phyloP scores from a whole-genome alignment of 768 basidiomycete genomes.

The Pulveroboletus sp. region DNA sequence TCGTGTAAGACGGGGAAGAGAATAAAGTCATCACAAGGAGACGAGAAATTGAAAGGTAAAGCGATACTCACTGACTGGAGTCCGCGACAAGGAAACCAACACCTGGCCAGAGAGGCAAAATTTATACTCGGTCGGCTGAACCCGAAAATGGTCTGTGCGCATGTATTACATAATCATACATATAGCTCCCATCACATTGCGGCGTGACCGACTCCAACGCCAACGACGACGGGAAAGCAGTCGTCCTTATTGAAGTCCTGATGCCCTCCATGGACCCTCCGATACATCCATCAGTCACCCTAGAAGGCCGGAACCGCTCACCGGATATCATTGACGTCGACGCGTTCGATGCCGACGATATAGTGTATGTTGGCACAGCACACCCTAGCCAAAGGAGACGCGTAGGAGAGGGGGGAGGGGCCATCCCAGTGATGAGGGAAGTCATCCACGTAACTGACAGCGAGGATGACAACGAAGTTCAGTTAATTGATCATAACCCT shows the following conservation, averaged over 20 bases:
- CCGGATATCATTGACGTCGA: conserved; percentile 44
- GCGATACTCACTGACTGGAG: conserved; percentile 13
- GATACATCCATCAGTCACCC: neutral
- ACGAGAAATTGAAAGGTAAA: neutral
- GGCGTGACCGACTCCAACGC: conserved; percentile 10
- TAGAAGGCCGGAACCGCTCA: conserved; percentile 14
- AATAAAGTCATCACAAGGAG: conserved; percentile 62
- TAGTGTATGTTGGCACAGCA: conserved; percentile 24
- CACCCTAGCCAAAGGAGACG: conserved; percentile 26
- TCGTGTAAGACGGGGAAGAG: conserved; percentile 92
- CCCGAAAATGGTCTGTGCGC: conserved; percentile 32
- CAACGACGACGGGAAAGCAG: conserved; percentile 15
- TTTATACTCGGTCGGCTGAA: conserved; percentile 25
- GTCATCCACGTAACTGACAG: conserved; percentile 36
- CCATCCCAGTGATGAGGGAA: conserved; percentile 15
- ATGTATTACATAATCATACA: conserved; percentile 21
- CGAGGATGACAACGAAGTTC: conserved; percentile 36
- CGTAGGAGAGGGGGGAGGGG: conserved; percentile 20
- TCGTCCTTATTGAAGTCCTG: neutral
- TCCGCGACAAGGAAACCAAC: neutral
- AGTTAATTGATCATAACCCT: conserved; percentile 24
- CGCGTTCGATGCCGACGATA: conserved; percentile 33
- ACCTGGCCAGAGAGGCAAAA: conserved; percentile 1
- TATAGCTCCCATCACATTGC: conserved; percentile 9
- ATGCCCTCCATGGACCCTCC: conserved; percentile 22